A percentile compares a stretch with the other conserved stretches of the same genome.
phyloP scores from a whole-genome alignment of 78 protist species.

The Dictyostelium intermedium region DNA sequence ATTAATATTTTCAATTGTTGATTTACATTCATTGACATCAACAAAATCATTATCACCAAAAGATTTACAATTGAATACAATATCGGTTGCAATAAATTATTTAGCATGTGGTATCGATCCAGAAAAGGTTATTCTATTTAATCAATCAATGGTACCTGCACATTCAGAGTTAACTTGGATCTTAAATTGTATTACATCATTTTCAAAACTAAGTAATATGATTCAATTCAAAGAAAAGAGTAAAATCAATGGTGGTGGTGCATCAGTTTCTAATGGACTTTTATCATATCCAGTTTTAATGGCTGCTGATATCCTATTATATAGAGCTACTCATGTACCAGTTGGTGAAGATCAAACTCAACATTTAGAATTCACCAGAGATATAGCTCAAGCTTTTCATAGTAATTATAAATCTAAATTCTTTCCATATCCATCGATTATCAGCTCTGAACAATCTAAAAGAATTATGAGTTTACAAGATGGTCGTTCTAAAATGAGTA shows the following conservation, averaged over 20 bases:
- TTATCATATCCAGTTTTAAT: slow-evolving; percentile 87
- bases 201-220: slow-evolving; percentile 68
- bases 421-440: slow-evolving; percentile 56
- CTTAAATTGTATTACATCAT: slow-evolving; percentile 71
- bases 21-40: slow-evolving; percentile 76
- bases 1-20: slow-evolving; percentile 76
- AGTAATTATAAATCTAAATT: not conserved
- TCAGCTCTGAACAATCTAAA: not conserved
- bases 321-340: slow-evolving; percentile 88
- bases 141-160: slow-evolving; percentile 79
- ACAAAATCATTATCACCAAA: slow-evolving; percentile 46
- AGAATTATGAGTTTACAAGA: slow-evolving; percentile 85
- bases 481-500: slow-evolving; percentile 87
- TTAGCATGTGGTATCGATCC: slow-evolving; percentile 85
- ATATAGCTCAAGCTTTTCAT: slow-evolving; percentile 83
- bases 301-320: slow-evolving; percentile 93
- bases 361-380: slow-evolving; percentile 88
- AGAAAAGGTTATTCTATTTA: slow-evolving; percentile 49
- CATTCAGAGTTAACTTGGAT: slow-evolving; percentile 87
- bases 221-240: slow-evolving; percentile 81
- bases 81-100: slow-evolving; percentile 37
- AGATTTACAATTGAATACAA: slow-evolving; percentile 12
- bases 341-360: slow-evolving; percentile 94
- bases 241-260: not conserved
- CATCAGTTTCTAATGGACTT: slow-evolving; percentile 78